Evolutionary conservation across 495 filamentous ascomycete genomes (phyloP).

Genomic region (Parmelia sp.): DNA sequence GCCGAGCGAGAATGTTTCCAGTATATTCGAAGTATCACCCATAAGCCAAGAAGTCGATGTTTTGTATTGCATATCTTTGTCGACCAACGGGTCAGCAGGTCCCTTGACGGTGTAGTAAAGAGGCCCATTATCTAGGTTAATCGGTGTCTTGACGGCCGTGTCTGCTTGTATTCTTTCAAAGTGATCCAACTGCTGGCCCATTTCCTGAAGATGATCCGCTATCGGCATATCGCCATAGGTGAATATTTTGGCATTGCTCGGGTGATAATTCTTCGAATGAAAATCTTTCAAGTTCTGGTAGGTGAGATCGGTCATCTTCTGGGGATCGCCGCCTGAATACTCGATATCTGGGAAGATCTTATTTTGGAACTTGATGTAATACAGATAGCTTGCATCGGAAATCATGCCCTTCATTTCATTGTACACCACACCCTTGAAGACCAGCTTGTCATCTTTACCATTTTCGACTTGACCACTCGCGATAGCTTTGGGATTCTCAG

Average conservation of each 20-base stretch:
- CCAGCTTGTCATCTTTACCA: constrained; percentile 50
- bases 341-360: constrained; percentile 89
- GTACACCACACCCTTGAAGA: constrained; percentile 98
- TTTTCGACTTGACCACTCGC: constrained; percentile 38
- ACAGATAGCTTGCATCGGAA: constrained; percentile 94
- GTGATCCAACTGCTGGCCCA: constrained; percentile 61
- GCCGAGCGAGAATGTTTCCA: constrained; percentile 79
- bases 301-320: constrained; percentile 91
- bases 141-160: constrained; percentile 64
- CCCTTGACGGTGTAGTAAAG: constrained; percentile 64
- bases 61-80: constrained; percentile 81
- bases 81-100: constrained; percentile 81
- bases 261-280: constrained; percentile 88
- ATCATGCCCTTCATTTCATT: constrained; percentile 99
- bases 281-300: constrained; percentile 80
- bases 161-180: constrained; percentile 68
- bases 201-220: constrained; percentile 66
- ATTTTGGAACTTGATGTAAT: constrained; percentile 88
- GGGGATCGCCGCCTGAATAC: constrained; percentile 92
- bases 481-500: constrained; percentile 67
- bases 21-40: constrained; percentile 69
- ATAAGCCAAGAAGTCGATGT: constrained; percentile 90
- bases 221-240: constrained; percentile 94
- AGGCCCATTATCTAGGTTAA: constrained; percentile 62
- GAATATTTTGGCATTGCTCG: constrained; percentile 89